These are phyloP conservation scores for Ceratobasidium sp. DNA, from an alignment of 1,284 basidiomycete species.

Conservation along the genomic window DNA sequence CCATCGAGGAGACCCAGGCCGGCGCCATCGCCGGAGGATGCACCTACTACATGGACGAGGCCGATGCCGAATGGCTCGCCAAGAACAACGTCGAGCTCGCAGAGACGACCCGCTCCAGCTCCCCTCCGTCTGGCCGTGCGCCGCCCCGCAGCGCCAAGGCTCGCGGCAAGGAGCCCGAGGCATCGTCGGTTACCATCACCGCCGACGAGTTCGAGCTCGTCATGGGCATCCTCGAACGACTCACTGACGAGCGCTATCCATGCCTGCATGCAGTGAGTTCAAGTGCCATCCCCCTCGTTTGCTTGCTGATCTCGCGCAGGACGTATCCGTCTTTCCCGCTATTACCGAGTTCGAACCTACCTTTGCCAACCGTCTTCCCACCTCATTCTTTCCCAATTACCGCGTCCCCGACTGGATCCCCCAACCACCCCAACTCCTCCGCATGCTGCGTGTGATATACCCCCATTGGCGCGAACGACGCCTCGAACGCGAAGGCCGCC, in stretches of 20 bases:
- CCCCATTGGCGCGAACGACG: slow-evolving; percentile 83
- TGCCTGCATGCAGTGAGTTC: slow-evolving; percentile 85
- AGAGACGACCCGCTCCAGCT: slow-evolving; percentile 81
- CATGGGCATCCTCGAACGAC: slow-evolving; percentile 93
- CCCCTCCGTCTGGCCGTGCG: slow-evolving; percentile 61
- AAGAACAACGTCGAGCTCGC: slow-evolving; percentile 86
- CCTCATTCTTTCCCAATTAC: slow-evolving; percentile 68
- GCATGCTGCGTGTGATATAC: slow-evolving; percentile 73
- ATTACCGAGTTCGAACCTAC: slow-evolving; percentile 80
- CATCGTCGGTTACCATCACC: slow-evolving; percentile 62
- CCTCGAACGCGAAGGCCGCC: slow-evolving; percentile 73
- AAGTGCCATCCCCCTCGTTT: neutral
- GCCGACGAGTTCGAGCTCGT: slow-evolving; percentile 95
- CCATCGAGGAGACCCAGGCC: slow-evolving; percentile 77
- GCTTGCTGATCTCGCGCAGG: slow-evolving; percentile 48
- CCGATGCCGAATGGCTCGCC: slow-evolving; percentile 92
- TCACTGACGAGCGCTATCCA: slow-evolving; percentile 87
- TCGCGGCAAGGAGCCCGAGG: slow-evolving; percentile 78
- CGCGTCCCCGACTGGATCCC: slow-evolving; percentile 68
- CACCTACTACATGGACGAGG: slow-evolving; percentile 95
- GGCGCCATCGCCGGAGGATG: slow-evolving; percentile 70
- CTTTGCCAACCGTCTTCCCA: slow-evolving; percentile 64
- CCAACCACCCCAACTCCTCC: slow-evolving; percentile 60
- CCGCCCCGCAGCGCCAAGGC: slow-evolving; percentile 70
- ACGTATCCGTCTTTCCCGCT: slow-evolving; percentile 63